Evolutionary conservation across 495 filamentous ascomycete genomes (phyloP), one percentile per base, ranked within the genome.

Genomic region (Hypoxylon lienhwacheense): DNA sequence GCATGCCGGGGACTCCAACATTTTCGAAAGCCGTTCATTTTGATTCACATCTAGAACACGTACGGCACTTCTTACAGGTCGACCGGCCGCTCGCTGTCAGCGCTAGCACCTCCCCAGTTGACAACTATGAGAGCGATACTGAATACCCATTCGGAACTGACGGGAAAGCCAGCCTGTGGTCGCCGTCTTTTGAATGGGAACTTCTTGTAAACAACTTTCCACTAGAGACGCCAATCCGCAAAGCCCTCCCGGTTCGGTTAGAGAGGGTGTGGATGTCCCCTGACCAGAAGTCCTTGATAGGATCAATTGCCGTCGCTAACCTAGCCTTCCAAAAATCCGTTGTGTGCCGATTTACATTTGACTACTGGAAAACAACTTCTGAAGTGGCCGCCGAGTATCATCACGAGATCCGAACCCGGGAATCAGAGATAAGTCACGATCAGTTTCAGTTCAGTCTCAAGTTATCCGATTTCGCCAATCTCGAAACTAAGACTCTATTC

Each of bases 301-400:
- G 93, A 8, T 83, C 81, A 12, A 80, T 95, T 16, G 88, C 85
- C 14, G 90, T 92, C 43, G 85, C 87, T 59, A 98, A 98, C 67
- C 70, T 97, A 14, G 82, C 90, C 0, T 98, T 93, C 73, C 84
- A 95, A 33, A 98, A 98, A 67, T 66, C 74, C 7, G 91, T 98
- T 29, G 82, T 86, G 15, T 90, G 89, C 67, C 83, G 93, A 20
- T 98, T 98, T 66, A 97, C 95, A 0, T 81, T 97, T 47, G 93
- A 98, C 70, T 91, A 91, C 66, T 98, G 93, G 93, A 95, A 92
- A 74, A 98, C 93, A 0, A 91, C 91, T 2, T 98, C 93, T 1
- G 93, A 98, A 66, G 87, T 98, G 2, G 77, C 80, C 31, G 95
- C 90, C 6, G 91, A 96, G 63, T 98, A 81, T 71, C 87, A 85